A percentile compares a stretch with the other conserved stretches of the same genome.
Conservation (phyloP, 1,284 basidiomycete genomes). For the Ceratobasidium sp. region DNA sequence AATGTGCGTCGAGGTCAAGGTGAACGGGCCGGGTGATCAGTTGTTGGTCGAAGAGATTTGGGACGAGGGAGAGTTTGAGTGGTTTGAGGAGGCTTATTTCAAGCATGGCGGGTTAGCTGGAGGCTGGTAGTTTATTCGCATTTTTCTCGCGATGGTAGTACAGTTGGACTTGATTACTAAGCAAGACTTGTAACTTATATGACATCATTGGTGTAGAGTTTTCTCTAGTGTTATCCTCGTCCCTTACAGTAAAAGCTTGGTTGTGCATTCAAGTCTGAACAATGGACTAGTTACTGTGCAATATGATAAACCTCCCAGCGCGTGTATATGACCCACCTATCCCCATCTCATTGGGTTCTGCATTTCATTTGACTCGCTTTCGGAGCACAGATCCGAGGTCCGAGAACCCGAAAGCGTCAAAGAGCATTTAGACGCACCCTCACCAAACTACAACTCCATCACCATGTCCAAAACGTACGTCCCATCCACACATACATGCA, state of each 20-base stretch:
- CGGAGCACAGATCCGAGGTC: background rate
- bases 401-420: slow-evolving; percentile 20
- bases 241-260: too few species aligned
- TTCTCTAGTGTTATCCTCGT: too few species aligned
- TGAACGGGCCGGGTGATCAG: slow-evolving; percentile 42
- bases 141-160: too few species aligned
- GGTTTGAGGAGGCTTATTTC: slow-evolving; percentile 43
- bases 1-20: slow-evolving; percentile 45
- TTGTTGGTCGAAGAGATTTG: slow-evolving; percentile 40
- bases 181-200: too few species aligned
- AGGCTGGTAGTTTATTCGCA: slow-evolving; percentile 40
- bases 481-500: background rate
- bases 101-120: slow-evolving; percentile 40
- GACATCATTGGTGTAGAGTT: too few species aligned
- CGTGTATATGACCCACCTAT: too few species aligned
- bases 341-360: too few species aligned
- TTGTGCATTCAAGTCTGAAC: too few species aligned
- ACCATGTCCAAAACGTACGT: slow-evolving; percentile 27
- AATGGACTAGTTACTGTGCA: too few species aligned
- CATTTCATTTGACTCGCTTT: background rate
- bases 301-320: too few species aligned
- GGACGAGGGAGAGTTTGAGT: slow-evolving; percentile 41
- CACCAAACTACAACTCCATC: background rate
- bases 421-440: slow-evolving; percentile 18
- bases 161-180: too few species aligned